These are phyloP conservation scores for Vicia faba DNA, from an alignment of 306 rosid genomes.

Conservation along the genomic window DNA sequence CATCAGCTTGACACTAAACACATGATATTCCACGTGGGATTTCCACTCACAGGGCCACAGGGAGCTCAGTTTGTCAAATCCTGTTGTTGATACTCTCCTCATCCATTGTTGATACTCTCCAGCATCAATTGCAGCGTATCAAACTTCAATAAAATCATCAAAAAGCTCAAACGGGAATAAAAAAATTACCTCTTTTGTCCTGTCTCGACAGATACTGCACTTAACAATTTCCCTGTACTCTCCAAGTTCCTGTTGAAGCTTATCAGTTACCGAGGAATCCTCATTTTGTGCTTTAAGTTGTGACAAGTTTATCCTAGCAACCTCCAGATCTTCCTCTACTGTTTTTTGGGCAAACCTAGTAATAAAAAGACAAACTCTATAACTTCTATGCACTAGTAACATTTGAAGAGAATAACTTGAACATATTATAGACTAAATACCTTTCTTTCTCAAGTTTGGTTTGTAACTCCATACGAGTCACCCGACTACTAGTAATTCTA, in stretches of 20 bases:
- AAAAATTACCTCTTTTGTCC: constrained; percentile 78
- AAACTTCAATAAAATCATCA: constrained; percentile 8
- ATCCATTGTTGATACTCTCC: too few relatives aligned
- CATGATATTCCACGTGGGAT: background rate
- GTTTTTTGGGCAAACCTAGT: constrained; percentile 77
- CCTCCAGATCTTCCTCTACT: constrained; percentile 73
- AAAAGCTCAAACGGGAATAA: constrained; percentile 5
- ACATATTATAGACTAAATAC: constrained; percentile 41
- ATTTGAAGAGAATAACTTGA: constrained; percentile 16
- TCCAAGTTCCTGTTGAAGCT: constrained; percentile 80
- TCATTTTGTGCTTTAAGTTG: constrained; percentile 65
- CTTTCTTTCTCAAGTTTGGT: constrained; percentile 83
- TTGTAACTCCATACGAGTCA: constrained; percentile 59
- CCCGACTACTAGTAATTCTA: constrained; percentile 56
- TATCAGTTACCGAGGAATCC: constrained; percentile 69
- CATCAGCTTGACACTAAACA: background rate
- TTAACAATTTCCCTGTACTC: constrained; percentile 86
- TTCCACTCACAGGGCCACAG: constrained; percentile 18
- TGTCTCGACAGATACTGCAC: constrained; percentile 82
- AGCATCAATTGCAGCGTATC: background rate
- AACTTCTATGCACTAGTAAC: background rate
- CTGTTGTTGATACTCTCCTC: background rate
- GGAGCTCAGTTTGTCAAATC: constrained; percentile 20
- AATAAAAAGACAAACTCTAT: constrained; percentile 11
- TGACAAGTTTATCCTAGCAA: constrained; percentile 65